Evolutionary conservation across 371 early-diverging fungal species (phyloP), one percentile per base, ranked within the genome.

Genomic region (Lichtheimia hyalospora): DNA sequence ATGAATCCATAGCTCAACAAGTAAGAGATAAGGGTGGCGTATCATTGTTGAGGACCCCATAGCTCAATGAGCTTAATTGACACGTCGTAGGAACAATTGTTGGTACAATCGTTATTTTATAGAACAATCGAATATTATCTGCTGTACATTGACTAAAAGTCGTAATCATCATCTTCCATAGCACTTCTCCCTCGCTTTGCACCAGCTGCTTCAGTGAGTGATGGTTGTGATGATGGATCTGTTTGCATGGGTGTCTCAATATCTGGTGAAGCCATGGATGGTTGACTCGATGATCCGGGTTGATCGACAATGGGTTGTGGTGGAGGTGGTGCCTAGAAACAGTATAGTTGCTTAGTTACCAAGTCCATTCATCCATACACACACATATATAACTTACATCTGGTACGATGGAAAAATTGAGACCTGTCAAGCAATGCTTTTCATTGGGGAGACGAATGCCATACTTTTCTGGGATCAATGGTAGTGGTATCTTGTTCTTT

Each of bases 381-480:
- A n/a, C 18, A 25, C 18, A 28, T 18, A 7, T 5, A 58, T 10
- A 24, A 51, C 75, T 54, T 76, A 89, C 91, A 78, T 92, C 88
- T 28, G 97, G 96, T 3, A 91, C 79, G 61, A 97, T 89, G 41
- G 93, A 89, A 60, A 93, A 96, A 71, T 96, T 96, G 50, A 89
- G 79, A 6, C 90, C 89, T 3, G 95, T 95, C 21, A 98, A 78
- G 55, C 91, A 88, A 70, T 95, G 86, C 46, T 92, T 87, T 58
- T 96, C 96, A 6, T 92, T 92, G n/a, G 98, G 98, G 54, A 96
- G 74, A 4, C 97, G 87, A 34, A 96, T 83, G 7, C 97, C 97
- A 62, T 88, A 92, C 64, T 91, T 92, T 67, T 96, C 96, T 2
- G 88, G 88, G 51, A 97, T 86, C 24, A 91, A 64, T 3, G 98